phyloP scores from a whole-genome alignment of 129 eudicot genomes.

The Solidago caesia region DNA sequence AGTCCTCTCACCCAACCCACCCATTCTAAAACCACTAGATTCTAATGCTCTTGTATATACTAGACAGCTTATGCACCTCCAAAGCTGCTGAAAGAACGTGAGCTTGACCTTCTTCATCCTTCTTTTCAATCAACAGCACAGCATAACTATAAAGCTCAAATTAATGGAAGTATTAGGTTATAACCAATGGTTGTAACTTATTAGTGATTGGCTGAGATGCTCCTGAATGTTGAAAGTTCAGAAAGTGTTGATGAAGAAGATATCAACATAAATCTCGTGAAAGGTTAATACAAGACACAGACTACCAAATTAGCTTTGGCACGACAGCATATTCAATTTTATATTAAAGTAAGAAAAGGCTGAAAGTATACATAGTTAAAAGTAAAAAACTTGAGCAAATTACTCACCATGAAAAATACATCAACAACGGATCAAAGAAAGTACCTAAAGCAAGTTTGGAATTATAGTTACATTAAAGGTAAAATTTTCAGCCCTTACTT shows the following conservation, averaged over 20 bases:
- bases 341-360: not conserved
- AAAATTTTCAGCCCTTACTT: slow-evolving; percentile 60
- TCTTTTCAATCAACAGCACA: slow-evolving; percentile 86
- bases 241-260: not conserved
- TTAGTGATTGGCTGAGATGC: slow-evolving; percentile 1
- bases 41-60: not conserved
- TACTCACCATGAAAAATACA: not conserved
- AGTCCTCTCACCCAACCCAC: not conserved
- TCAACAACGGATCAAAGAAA: not conserved
- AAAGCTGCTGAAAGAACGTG: slow-evolving; percentile 97
- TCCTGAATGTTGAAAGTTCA: not conserved
- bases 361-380: not conserved
- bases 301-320: not conserved
- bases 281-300: not conserved
- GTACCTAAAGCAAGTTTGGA: slow-evolving; percentile 1
- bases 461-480: not conserved
- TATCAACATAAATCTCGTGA: not conserved
- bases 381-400: not conserved
- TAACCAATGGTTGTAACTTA: slow-evolving; percentile 11
- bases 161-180: slow-evolving; percentile 8
- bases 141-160: slow-evolving; percentile 58
- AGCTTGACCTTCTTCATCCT: slow-evolving; percentile 93
- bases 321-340: not conserved
- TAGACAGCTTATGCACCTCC: slow-evolving; percentile 48
- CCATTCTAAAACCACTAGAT: not conserved